Percentiles rank a stretch among this genome's conserved stretches.
Conservation (phyloP, 495 filamentous ascomycete genomes). For the Trichoderma gamsii region DNA sequence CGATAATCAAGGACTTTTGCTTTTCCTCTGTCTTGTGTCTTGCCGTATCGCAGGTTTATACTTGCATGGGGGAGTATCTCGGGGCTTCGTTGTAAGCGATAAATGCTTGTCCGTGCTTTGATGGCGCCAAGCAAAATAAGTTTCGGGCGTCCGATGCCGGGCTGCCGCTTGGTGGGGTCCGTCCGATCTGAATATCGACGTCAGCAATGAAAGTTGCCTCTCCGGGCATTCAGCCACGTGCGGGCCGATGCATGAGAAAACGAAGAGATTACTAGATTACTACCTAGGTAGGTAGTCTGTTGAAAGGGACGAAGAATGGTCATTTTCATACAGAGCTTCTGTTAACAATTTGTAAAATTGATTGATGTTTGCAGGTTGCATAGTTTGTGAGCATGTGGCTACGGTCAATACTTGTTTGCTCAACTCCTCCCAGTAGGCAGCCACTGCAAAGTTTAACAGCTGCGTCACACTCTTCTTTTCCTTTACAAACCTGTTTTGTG, state of each 20-base stretch:
- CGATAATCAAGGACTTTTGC: too few relatives aligned
- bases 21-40: too few relatives aligned
- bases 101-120: not conserved
- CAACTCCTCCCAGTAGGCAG: too few relatives aligned
- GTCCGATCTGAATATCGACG: not conserved
- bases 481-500: not conserved
- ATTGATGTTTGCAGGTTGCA: too few relatives aligned
- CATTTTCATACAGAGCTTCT: too few relatives aligned
- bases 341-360: too few relatives aligned
- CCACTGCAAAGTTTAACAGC: not conserved
- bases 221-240: not conserved
- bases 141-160: conserved; percentile 6
- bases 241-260: not conserved
- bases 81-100: not conserved
- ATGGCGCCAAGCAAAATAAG: not conserved
- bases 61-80: not conserved
- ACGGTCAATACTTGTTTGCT: too few relatives aligned
- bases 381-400: too few relatives aligned
- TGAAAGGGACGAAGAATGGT: not conserved
- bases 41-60: too few relatives aligned
- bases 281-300: too few relatives aligned
- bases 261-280: not conserved
- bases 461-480: too few relatives aligned
- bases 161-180: not conserved
- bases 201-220: not conserved